A percentile compares a stretch with the other conserved stretches of the same genome.
These are phyloP conservation scores for Ophiorrhiza pumila DNA, from an alignment of 257 asterid genomes.

Conservation along the genomic window DNA sequence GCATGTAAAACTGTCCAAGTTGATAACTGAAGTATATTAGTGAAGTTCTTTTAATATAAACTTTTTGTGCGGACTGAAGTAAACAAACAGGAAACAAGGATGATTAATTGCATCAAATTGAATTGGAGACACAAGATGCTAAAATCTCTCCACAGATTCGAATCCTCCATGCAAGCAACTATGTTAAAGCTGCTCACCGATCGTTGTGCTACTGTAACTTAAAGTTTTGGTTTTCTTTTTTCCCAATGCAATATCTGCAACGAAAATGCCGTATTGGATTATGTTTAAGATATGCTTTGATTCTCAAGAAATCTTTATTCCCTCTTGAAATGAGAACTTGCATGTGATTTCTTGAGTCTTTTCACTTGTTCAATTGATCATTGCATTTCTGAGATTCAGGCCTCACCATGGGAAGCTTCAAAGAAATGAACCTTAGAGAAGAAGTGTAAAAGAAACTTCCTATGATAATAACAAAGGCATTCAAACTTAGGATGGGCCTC, in stretches of 20 bases:
- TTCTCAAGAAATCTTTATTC: neutral
- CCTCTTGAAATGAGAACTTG: no score
- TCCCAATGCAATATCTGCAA: neutral
- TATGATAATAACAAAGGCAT: no score
- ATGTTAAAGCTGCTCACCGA: neutral
- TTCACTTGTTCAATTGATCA: no score
- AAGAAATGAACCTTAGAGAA: no score
- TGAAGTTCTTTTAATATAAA: neutral
- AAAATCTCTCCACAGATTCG: neutral
- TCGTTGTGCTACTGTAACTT: no score
- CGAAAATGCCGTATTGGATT: neutral
- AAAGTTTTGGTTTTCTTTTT: neutral
- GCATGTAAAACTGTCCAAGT: neutral
- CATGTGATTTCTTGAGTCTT: no score
- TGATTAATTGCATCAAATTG: neutral
- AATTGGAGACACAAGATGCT: neutral
- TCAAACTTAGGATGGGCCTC: no score
- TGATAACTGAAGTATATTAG: neutral
- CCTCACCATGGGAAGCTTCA: no score
- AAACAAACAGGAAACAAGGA: no score
- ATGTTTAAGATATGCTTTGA: neutral
- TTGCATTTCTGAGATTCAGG: no score
- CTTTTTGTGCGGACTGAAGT: neutral
- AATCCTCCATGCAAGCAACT: neutral
- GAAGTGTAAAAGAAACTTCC: no score